Evolutionary conservation across 2,329 filamentous ascomycete genomes (phyloP).

Genomic region (Colletotrichum godetiae): DNA sequence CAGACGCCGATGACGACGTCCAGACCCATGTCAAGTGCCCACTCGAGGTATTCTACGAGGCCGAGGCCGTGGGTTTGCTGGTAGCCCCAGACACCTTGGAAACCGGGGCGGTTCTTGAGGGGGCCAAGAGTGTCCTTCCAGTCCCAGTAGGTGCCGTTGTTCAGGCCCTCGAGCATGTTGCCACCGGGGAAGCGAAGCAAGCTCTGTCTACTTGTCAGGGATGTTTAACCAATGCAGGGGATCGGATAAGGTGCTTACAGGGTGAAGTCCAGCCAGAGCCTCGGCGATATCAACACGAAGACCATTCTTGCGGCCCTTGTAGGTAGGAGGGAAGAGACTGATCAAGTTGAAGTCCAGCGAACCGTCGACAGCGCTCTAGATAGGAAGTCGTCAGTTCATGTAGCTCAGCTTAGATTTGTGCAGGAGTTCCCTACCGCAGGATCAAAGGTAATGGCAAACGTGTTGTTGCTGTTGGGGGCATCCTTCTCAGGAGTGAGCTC

Average conservation of each 20-base stretch:
- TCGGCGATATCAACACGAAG: slow-evolving; percentile 66
- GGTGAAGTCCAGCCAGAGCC: slow-evolving; percentile 62
- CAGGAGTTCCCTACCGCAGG: slow-evolving; percentile 42
- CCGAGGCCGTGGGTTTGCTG: slow-evolving; percentile 72
- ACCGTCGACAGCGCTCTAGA: slow-evolving; percentile 49
- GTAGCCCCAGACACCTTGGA: slow-evolving; percentile 68
- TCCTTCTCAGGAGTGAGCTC: slow-evolving; percentile 54
- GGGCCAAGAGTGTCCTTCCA: slow-evolving; percentile 67
- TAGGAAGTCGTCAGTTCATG: not conserved
- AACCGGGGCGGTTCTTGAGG: slow-evolving; percentile 65
- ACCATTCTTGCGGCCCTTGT: slow-evolving; percentile 68
- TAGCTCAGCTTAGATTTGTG: not conserved
- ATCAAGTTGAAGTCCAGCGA: slow-evolving; percentile 68
- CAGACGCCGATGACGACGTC: slow-evolving; percentile 69
- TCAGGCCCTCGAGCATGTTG: slow-evolving; percentile 67
- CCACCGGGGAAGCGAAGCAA: slow-evolving; percentile 75
- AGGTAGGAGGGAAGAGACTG: slow-evolving; percentile 70
- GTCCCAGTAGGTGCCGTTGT: slow-evolving; percentile 57
- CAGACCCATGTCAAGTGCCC: slow-evolving; percentile 70
- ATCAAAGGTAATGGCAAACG: slow-evolving; percentile 66
- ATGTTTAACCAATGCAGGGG: not conserved
- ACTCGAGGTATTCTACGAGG: slow-evolving; percentile 70
- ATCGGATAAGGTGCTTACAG: slow-evolving; percentile 45
- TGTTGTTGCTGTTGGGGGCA: slow-evolving; percentile 66
- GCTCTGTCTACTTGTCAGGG: slow-evolving; percentile 35